Conservation (phyloP, 1,284 basidiomycete species). For the Cutaneotrichosporon sp. region DNA sequence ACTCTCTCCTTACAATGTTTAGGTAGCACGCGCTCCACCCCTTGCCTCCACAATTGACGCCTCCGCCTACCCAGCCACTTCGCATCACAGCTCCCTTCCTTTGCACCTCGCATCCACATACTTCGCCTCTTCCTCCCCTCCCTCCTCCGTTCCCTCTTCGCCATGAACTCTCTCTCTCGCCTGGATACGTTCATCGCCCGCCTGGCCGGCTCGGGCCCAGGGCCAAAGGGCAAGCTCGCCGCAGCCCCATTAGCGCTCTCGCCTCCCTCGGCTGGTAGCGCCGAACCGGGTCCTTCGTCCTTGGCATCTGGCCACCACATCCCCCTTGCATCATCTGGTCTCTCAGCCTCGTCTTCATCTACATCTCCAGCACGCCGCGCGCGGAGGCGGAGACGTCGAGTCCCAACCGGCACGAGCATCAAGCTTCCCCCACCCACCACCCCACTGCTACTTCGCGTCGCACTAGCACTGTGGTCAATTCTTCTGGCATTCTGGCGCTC, state of each 20-base stretch:
- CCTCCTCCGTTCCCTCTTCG: conserved; percentile 71
- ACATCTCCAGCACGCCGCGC: conserved; percentile 8
- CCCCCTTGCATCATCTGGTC: conserved; percentile 4
- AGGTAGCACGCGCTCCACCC: not conserved
- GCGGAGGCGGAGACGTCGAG: conserved; percentile 8
- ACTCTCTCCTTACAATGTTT: not conserved
- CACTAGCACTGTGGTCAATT: conserved; percentile 47
- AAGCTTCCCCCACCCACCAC: conserved; percentile 47
- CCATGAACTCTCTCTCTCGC: conserved; percentile 42
- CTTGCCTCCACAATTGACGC: not conserved
- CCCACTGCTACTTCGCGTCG: conserved; percentile 43
- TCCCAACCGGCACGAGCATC: conserved; percentile 33
- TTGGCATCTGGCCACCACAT: not conserved
- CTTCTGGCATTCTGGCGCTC: conserved; percentile 45
- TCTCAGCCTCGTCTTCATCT: conserved; percentile 9
- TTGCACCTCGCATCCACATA: conserved; percentile 33
- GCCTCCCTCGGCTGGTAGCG: not conserved
- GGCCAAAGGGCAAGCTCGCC: conserved; percentile 9
- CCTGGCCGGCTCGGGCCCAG: conserved; percentile 14
- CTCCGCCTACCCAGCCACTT: not conserved
- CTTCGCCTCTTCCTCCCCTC: conserved; percentile 35
- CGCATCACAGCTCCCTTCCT: conserved; percentile 25
- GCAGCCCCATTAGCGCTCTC: not conserved
- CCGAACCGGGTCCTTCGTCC: conserved; percentile 6
- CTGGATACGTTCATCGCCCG: conserved; percentile 37